Base-by-base conservation (phyloP, 1,284 basidiomycete genomes). In the Athelia psychrophila region DNA sequence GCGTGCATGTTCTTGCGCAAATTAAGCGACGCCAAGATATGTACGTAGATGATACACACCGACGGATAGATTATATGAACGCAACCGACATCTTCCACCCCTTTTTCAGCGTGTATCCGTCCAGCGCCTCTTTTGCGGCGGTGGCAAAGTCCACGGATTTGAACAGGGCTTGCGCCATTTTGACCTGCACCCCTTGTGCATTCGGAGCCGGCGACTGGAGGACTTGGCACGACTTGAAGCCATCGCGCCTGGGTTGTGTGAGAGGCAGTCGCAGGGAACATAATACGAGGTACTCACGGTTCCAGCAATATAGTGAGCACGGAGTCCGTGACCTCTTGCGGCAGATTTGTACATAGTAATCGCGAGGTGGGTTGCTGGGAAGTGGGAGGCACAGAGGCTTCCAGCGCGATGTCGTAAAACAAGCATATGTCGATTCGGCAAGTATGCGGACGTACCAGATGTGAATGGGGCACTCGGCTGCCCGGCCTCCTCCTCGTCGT, bases 261-360 rank as follows among this genome's bases (percentile, higher is more conserved):
- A 42, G 12, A 23, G 38, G n/a, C 38, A 42, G 38, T 10, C 35
- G 44, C 52, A 51, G 53, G 38, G 47, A 46, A 52, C 48, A 54
- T 27, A 54, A 54, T 52, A n/a, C n/a, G n/a, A 23, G 48, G 35
- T 2, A 80, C 91, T 51, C 63, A 92, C 91, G 93, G 90, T 71
- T 93, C 88, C 72, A 94, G 93, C 18, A 94, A 71, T n/a, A 91
- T 86, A 6, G 83, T 81, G 23, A 93, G 76, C 36, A 91, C 84
- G 54, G 87, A 85, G 59, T 90, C 84, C 20, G 88, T 89, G 25
- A 92, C 86, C 65, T 93, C 90, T 64, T 84, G 81, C 1, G 90
- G 90, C 30, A 93, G 72, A 67, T 91, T 91, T 54, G 85, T 84
- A 71, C 88, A 91, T 53, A 88, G 68, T 50, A 91, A 67, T 47